Percentiles rank a stretch among this genome's conserved stretches.
Conservation (phyloP, 352 stramenopile genomes). For the Pythium catenulatum region DNA sequence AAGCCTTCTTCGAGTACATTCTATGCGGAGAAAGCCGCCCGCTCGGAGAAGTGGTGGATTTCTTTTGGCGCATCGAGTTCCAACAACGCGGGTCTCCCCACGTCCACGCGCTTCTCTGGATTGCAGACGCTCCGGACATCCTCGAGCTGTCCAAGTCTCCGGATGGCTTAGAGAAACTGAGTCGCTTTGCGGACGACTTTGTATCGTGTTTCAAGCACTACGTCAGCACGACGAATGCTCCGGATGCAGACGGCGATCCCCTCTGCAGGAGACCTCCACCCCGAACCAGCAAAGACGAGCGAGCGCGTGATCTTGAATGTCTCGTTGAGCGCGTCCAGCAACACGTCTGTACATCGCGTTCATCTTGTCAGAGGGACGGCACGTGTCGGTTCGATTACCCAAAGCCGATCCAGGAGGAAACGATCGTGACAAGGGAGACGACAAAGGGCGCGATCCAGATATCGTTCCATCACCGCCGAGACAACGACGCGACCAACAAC, state of each 20-base stretch:
- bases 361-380: slow-evolving; percentile 16
- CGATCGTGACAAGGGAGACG: neutral
- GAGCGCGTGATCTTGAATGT: neutral
- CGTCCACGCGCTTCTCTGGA: neutral
- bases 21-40: slow-evolving; percentile 15
- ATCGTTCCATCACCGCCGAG: neutral
- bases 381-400: slow-evolving; percentile 13
- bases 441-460: neutral
- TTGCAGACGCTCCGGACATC: neutral
- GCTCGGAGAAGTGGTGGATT: slow-evolving; percentile 51
- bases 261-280: slow-evolving; percentile 7
- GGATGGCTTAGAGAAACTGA: neutral
- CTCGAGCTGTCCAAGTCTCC: neutral
- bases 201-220: neutral
- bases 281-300: neutral
- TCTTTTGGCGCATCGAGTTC: slow-evolving; percentile 62
- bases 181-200: neutral
- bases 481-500: slow-evolving; percentile 20
- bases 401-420: neutral
- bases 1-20: slow-evolving; percentile 44
- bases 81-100: slow-evolving; percentile 6
- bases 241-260: neutral
- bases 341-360: slow-evolving; percentile 7
- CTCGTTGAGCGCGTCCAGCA: slow-evolving; percentile 13
- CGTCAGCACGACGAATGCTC: neutral